Base-by-base conservation (phyloP, 257 asterid genomes). In the Primulina tabacum region DNA sequence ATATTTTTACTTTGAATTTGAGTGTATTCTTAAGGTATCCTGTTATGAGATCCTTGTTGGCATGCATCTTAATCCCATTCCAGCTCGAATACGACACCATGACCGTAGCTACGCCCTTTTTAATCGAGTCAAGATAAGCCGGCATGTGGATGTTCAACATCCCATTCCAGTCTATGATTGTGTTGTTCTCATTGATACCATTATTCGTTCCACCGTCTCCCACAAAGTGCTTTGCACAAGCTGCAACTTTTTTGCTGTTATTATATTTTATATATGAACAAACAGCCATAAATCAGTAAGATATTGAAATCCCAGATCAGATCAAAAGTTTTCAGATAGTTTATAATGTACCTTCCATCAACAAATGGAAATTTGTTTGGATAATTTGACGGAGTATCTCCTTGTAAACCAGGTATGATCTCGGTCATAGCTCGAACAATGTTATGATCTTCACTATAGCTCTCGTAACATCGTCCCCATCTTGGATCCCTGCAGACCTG, bases 61-160 rank as follows among this genome's bases (percentile, higher is more conserved):
- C 88, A 58, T 86, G 95, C 95, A 90, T 88, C 77, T 82, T 90
- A 75, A 70, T 69, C 12, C 91, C 93, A 50, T 90, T 90, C 91
- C 81, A 86, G 82, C 95, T 90, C 2, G 95, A 82, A 70, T 86
- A 90, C n/a, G 89, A 84, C 64, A 86, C 87, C 97, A 90, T 88
- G 32, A 86, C 80, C 3, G 93, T 81, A 53, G 87, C 67, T 37
- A 88, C 95, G 11, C 97, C 95, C 81, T 88, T 90, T 18, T 57
- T 69, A 40, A 90, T 75, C 5, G 97, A 56, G 68, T 90, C 88
- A 60, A 74, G 40, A 71, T 86, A 88, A 8, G 93, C 91, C 12
- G 88, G 90, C 87, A 90, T 84, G 81, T 90, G 97, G 66, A 90
- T 86, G 70, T 77, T 61, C 7, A 77, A 76, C 84, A 88, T 55